Evolutionary conservation across 768 basidiomycete genomes (phyloP), one percentile per base, ranked within the genome.

Genomic region (Vishniacozyma victoriae): DNA sequence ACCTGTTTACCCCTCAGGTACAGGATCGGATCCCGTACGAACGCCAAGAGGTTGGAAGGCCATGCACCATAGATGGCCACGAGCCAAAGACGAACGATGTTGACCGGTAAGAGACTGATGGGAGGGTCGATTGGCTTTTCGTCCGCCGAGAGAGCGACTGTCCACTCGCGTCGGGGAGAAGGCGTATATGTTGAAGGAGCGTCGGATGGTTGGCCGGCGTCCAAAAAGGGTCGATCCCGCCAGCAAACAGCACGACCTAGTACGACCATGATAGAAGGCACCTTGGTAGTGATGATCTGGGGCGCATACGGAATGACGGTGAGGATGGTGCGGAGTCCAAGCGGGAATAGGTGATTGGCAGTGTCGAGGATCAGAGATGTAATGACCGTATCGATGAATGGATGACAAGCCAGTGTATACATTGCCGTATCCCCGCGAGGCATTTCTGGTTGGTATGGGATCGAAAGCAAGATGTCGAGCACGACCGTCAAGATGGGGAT

Each of bases 11-110:
- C 76, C 6, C 67, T 70, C 15, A 95, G 72, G 58, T 88, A 90
- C 29, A 72, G 69, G 7, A 77, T 76, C 1, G 91, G 87, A 41
- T 77, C 74, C 43, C 82, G 80, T 44, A 91, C 71, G 70, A 95
- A 95, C 45, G 78, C 79, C 49, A 93, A 75, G 35, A 86, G 77
- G 73, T 92, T 95, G 72, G 83, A 86, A 1, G 91, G 91, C 75
- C 87, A 95, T 40, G 91, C 80, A 60, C 88, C 91, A 73, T 92
- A 93, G 52, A 95, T 41, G 23, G 59, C 54, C 25, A 64, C 54
- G 15, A 64, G 48, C 35, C 48, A 57, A 4, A 62, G 36, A 24
- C 55, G 49, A 16, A 53, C 56, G 42, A 59, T 52, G 6, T 33
- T n/a, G 38, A 46, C 29, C 13, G 63, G 55, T 27, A 41, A 41